A percentile compares a stretch with the other conserved stretches of the same genome.
phyloP scores from a whole-genome alignment of 805 yeast genomes.

The Saccharomycopsis sp. region DNA sequence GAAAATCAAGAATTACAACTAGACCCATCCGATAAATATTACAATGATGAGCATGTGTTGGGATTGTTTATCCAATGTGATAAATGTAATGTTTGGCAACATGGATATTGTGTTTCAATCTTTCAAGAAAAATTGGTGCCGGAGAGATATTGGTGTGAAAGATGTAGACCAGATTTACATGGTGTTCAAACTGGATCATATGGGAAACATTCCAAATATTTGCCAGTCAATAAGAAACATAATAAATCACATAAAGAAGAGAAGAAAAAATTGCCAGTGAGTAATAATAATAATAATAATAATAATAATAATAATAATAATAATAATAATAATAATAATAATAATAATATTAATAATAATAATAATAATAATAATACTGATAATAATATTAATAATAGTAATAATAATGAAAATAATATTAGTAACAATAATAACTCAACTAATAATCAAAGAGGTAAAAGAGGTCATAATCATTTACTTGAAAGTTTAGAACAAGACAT shows the following conservation, averaged over 20 bases:
- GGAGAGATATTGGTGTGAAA: slow-evolving; percentile 92
- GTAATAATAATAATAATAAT: neutral
- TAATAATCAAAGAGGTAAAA: no score
- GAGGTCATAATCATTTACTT: neutral
- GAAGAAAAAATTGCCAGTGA: neutral
- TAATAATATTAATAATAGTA: neutral
- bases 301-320: neutral
- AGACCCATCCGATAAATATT: slow-evolving; percentile 35
- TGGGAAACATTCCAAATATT: slow-evolving; percentile 38
- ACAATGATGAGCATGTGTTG: slow-evolving; percentile 30
- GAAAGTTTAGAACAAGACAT: neutral
- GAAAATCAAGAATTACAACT: slow-evolving; percentile 23
- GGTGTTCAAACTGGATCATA: slow-evolving; percentile 36
- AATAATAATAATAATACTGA: neutral
- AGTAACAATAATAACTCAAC: neutral
- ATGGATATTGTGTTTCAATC: slow-evolving; percentile 90
- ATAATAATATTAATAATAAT: neutral
- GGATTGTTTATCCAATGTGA: slow-evolving; percentile 83
- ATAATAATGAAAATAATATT: neutral
- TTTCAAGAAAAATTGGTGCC: slow-evolving; percentile 67
- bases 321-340: neutral
- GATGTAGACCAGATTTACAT: slow-evolving; percentile 81
- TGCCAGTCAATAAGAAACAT: slow-evolving; percentile 26
- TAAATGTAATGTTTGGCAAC: slow-evolving; percentile 93
- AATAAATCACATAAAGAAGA: neutral